Evolutionary conservation across 305 asterid species (phyloP).

Genomic region (Fraxinus paxiana): DNA sequence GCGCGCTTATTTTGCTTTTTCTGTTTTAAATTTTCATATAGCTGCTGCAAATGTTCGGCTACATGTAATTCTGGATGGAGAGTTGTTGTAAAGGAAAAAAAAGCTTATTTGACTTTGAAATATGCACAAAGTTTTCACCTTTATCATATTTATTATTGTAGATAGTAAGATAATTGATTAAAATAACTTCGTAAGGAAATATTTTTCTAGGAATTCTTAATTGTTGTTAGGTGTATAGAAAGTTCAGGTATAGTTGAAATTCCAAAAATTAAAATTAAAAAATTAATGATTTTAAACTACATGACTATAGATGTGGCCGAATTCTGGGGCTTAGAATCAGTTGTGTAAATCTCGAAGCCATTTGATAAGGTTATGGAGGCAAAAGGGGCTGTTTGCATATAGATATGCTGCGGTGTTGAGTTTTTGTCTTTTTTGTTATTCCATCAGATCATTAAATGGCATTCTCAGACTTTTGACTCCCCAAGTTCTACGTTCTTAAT

Average conservation of each 20-base stretch:
- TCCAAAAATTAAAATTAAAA: not conserved
- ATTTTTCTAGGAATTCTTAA: not conserved
- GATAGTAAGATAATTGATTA: not conserved
- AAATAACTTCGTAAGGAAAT: not conserved
- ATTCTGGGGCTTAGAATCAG: not conserved
- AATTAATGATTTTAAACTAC: not conserved
- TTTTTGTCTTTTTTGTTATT: not conserved
- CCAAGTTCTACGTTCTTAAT: not conserved
- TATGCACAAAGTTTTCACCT: not conserved
- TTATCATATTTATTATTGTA: not conserved
- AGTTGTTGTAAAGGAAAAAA: not conserved
- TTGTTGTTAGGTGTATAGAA: not conserved
- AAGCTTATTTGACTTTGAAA: not conserved
- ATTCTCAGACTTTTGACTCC: conserved; percentile 6
- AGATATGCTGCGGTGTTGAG: not conserved
- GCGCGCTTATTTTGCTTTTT: not conserved
- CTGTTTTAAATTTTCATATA: not conserved
- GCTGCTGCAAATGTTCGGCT: not conserved
- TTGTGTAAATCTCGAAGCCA: not conserved
- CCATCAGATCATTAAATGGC: conserved; percentile 8
- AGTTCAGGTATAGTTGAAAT: not conserved
- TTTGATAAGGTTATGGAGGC: not conserved
- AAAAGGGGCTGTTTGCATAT: not conserved
- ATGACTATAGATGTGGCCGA: not conserved
- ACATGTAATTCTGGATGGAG: not conserved